phyloP scores from a whole-genome alignment of 208 protist species.

The Trypanosoma congolense region DNA sequence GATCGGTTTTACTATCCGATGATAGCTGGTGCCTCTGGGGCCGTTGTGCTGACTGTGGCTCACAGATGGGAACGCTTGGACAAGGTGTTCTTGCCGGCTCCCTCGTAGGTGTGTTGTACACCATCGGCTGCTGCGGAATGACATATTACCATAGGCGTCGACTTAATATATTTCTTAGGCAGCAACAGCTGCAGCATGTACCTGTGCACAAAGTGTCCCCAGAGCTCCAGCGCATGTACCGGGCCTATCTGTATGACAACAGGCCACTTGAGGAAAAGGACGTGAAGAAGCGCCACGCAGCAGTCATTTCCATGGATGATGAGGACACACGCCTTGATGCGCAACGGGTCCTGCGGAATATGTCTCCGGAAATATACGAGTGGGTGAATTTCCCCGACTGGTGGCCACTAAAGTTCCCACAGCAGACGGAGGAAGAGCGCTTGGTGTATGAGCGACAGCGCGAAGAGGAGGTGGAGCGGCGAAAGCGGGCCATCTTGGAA shows the following conservation, averaged over 20 bases:
- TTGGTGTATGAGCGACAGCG: constrained; percentile 72
- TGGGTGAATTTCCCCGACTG: constrained; percentile 89
- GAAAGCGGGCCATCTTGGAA: constrained; percentile 55
- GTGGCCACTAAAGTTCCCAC: constrained; percentile 80
- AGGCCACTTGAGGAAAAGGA: constrained; percentile 73
- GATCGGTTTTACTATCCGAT: constrained; percentile 77
- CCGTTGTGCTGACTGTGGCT: constrained; percentile 46
- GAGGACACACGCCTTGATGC: constrained; percentile 70
- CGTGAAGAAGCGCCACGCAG: constrained; percentile 35
- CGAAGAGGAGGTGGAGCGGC: constrained; percentile 71
- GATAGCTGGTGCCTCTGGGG: constrained; percentile 42
- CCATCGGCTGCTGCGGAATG: constrained; percentile 61
- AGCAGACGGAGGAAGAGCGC: constrained; percentile 75
- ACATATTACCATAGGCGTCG: constrained; percentile 69
- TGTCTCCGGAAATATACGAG: constrained; percentile 80
- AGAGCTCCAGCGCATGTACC: constrained; percentile 82
- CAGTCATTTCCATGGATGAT: constrained; percentile 44
- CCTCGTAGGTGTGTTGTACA: constrained; percentile 69
- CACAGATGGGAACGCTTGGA: constrained; percentile 61
- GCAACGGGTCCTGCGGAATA: constrained; percentile 68
- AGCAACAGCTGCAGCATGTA: constrained; percentile 75
- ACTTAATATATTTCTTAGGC: constrained; percentile 56
- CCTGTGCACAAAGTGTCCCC: constrained; percentile 79
- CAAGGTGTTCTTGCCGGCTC: constrained; percentile 71
- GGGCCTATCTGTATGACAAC: constrained; percentile 76